Evolutionary conservation across 2,329 filamentous ascomycete species (phyloP).

Genomic region (Pseudogymnoascus sp.): DNA sequence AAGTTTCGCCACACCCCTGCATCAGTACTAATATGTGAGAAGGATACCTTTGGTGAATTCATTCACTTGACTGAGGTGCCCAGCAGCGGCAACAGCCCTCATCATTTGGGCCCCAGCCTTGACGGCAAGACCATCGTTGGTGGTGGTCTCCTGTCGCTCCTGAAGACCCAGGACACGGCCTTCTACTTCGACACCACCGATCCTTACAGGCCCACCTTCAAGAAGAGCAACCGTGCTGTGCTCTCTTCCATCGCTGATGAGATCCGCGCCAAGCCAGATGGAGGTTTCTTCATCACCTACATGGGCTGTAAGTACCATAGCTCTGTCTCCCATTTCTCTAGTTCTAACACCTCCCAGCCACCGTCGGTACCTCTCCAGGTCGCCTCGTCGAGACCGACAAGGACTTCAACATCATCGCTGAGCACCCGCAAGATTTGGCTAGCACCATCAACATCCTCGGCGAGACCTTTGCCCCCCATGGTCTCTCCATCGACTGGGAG

Average conservation of each 20-base stretch:
- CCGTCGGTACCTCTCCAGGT: conserved; percentile 50
- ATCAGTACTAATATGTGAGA: conserved; percentile 10
- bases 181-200: conserved; percentile 55
- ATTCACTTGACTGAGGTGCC: conserved; percentile 52
- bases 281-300: conserved; percentile 55
- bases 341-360: conserved; percentile 25
- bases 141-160: conserved; percentile 49
- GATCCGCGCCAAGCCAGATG: conserved; percentile 56
- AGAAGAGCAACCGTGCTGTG: conserved; percentile 52
- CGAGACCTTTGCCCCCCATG: conserved; percentile 56
- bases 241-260: conserved; percentile 55
- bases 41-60: conserved; percentile 55
- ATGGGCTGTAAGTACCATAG: conserved; percentile 43
- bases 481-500: conserved; percentile 50
- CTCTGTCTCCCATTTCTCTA: background rate
- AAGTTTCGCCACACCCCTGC: background rate
- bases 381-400: conserved; percentile 55
- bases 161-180: conserved; percentile 53
- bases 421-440: conserved; percentile 52
- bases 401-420: conserved; percentile 52
- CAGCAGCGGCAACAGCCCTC: conserved; percentile 52
- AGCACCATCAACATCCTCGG: conserved; percentile 49
- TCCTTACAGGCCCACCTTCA: conserved; percentile 51
- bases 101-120: conserved; percentile 47
- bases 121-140: conserved; percentile 53